Conservation (phyloP, 2,329 filamentous ascomycete species). For the Ciborinia camelliae region DNA sequence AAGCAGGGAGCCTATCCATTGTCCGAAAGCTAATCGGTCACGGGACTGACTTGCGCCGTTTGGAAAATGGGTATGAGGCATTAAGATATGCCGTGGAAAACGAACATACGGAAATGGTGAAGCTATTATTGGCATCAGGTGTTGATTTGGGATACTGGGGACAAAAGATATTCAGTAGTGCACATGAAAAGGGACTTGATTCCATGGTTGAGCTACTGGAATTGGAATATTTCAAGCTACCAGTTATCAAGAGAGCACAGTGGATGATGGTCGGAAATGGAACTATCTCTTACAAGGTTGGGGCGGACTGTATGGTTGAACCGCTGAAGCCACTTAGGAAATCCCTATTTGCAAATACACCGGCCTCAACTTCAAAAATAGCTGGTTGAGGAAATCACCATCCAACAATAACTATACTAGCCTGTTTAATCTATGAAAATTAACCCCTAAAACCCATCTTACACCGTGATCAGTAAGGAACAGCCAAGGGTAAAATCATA, state of each 20-base stretch:
- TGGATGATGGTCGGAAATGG: neutral
- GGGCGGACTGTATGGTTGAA: too few relatives aligned
- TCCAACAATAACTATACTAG: too few relatives aligned
- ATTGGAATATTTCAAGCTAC: neutral
- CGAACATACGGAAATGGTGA: neutral
- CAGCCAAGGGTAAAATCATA: too few relatives aligned
- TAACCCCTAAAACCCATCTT: too few relatives aligned
- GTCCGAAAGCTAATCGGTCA: neutral
- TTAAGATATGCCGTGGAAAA: neutral
- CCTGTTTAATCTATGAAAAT: too few relatives aligned
- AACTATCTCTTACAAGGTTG: neutral
- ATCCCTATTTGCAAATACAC: too few relatives aligned
- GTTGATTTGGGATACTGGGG: neutral
- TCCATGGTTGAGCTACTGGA: neutral
- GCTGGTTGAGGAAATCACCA: too few relatives aligned
- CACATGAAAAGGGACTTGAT: neutral
- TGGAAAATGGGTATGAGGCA: neutral
- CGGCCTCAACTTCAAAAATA: too few relatives aligned
- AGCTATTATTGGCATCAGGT: neutral
- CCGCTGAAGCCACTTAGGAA: too few relatives aligned
- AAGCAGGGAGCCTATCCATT: neutral
- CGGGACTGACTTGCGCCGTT: neutral
- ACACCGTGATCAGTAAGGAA: too few relatives aligned
- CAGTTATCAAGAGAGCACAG: neutral
- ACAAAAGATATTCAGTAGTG: neutral